These are phyloP conservation scores for Vigna unguiculata DNA, from an alignment of 306 rosid species.

Conservation along the genomic window DNA sequence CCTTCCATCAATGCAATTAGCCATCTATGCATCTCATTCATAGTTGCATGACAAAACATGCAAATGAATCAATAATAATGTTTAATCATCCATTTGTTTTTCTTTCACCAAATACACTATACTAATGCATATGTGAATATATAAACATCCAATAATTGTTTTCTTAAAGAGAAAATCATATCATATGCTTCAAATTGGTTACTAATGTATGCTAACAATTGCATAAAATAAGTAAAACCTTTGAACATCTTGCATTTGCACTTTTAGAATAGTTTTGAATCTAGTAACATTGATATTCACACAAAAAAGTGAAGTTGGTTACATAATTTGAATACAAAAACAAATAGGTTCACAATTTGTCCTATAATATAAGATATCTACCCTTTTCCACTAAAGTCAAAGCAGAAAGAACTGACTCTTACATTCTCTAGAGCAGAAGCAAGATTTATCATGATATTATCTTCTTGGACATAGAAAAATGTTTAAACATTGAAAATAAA, in stretches of 20 bases:
- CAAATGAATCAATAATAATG: constrained; percentile 1
- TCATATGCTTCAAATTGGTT: constrained; percentile 8
- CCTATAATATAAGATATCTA: constrained; percentile 39
- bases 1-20: background rate
- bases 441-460: constrained; percentile 52
- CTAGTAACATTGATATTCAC: constrained; percentile 2
- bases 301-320: constrained; percentile 13
- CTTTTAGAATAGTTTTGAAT: background rate
- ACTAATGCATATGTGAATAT: constrained; percentile 10
- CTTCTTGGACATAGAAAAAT: constrained; percentile 56
- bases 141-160: constrained; percentile 4
- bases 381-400: constrained; percentile 88
- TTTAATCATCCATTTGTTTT: constrained; percentile 7
- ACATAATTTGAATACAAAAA: constrained; percentile 11
- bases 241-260: background rate
- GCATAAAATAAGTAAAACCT: constrained; percentile 5
- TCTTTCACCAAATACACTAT: background rate
- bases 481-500: constrained; percentile 16
- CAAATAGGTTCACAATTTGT: background rate
- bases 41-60: constrained; percentile 7
- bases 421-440: constrained; percentile 68
- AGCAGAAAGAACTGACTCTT: constrained; percentile 71
- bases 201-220: constrained; percentile 10
- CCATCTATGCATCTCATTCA: constrained; percentile 20
- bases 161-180: constrained; percentile 13